Evolutionary conservation across 2,329 filamentous ascomycete genomes (phyloP).

Genomic region (Ambrosiella xylebori): DNA sequence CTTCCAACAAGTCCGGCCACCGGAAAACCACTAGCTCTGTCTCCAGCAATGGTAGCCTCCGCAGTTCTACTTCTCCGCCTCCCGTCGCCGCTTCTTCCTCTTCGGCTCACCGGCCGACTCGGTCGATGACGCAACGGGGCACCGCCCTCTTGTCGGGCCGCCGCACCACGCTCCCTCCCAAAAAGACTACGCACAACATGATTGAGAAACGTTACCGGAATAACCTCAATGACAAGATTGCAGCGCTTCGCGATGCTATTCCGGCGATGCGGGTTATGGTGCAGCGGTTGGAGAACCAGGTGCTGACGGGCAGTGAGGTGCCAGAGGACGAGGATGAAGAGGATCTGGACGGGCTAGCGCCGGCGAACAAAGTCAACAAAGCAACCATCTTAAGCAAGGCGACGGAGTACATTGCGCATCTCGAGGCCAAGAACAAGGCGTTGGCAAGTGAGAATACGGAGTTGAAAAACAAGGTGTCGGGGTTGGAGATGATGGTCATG

Average conservation of each 20-base stretch:
- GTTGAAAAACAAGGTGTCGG: constrained; percentile 19
- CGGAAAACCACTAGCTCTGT: constrained; percentile 8
- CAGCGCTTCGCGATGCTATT: constrained; percentile 56
- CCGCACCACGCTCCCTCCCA: constrained; percentile 20
- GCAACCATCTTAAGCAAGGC: constrained; percentile 26
- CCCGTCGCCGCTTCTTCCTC: not conserved
- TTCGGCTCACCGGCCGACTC: not conserved
- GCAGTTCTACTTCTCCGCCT: constrained; percentile 7
- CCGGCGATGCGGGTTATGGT: constrained; percentile 24
- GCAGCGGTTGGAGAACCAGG: constrained; percentile 10
- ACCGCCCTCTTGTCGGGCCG: constrained; percentile 1
- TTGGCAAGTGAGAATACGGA: constrained; percentile 20
- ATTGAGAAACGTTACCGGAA: constrained; percentile 74
- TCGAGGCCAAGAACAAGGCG: constrained; percentile 21
- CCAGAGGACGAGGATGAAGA: constrained; percentile 15
- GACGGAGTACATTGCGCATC: constrained; percentile 23
- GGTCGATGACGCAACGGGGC: constrained; percentile 2
- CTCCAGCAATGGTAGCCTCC: constrained; percentile 1
- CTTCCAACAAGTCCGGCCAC: not conserved
- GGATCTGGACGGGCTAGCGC: constrained; percentile 19
- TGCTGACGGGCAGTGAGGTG: not conserved
- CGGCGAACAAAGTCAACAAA: constrained; percentile 26
- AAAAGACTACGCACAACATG: constrained; percentile 72
- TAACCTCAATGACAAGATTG: constrained; percentile 71
- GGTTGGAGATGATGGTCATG: constrained; percentile 18